A percentile compares a stretch with the other conserved stretches of the same genome.
Evolutionary conservation across 306 rosid species (phyloP).

Genomic region (Ziziphus jujuba): DNA sequence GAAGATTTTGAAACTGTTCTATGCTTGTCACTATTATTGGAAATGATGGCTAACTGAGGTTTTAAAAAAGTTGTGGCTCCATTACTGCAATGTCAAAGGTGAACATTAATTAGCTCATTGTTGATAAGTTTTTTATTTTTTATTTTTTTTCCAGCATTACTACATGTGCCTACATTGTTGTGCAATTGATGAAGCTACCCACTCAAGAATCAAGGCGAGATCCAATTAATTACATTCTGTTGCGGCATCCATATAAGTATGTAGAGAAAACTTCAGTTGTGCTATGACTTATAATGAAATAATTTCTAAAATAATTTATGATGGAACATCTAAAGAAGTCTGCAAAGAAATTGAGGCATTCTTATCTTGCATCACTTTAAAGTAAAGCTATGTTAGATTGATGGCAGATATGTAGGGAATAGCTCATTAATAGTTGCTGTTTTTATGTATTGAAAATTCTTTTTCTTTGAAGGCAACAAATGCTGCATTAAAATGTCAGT

Average conservation of each 20-base stretch:
- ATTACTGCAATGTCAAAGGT: conserved; percentile 2
- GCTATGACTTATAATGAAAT: neutral
- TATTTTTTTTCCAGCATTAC: conserved; percentile 49
- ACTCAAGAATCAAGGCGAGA: conserved; percentile 61
- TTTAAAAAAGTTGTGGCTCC: neutral
- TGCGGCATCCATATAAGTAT: conserved; percentile 61
- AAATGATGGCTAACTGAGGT: neutral
- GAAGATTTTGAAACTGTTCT: conserved; percentile 11
- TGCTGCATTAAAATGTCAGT: neutral
- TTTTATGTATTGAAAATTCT: neutral
- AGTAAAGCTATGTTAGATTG: neutral
- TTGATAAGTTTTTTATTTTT: conserved; percentile 20
- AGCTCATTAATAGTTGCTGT: neutral
- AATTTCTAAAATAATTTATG: neutral
- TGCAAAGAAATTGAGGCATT: neutral
- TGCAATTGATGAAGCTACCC: conserved; percentile 71
- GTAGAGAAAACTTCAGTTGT: conserved; percentile 25
- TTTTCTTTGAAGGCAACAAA: neutral
- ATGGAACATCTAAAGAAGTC: no score
- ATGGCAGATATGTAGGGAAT: neutral
- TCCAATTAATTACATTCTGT: conserved; percentile 62
- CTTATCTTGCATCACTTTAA: neutral
- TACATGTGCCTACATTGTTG: conserved; percentile 58
- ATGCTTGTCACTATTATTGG: conserved; percentile 2
- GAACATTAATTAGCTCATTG: neutral